Conservation (phyloP, 2,329 filamentous ascomycete species). For the Plectosphaerella plurivora region DNA sequence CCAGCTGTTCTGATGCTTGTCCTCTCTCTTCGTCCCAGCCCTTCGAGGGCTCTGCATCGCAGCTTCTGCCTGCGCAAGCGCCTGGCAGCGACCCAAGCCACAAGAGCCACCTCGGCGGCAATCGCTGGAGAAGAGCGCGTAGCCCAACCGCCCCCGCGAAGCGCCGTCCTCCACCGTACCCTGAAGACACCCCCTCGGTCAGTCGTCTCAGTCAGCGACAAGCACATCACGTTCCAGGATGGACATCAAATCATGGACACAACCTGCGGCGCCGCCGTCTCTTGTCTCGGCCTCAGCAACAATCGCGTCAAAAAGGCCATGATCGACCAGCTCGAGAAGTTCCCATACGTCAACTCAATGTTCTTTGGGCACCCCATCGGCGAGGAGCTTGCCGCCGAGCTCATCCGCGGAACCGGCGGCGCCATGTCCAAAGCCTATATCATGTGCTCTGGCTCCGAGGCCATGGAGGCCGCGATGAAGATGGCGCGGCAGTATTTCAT, state of each 20-base stretch:
- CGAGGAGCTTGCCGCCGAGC: slow-evolving; percentile 23
- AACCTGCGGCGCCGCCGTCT: slow-evolving; percentile 68
- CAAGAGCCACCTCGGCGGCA: no score
- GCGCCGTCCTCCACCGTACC: slow-evolving; percentile 11
- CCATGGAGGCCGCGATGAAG: slow-evolving; percentile 45
- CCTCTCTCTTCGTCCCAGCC: no score
- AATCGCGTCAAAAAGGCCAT: slow-evolving; percentile 57
- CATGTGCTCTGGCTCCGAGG: slow-evolving; percentile 44
- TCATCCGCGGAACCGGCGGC: slow-evolving; percentile 31
- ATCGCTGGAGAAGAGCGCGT: no score
- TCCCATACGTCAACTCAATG: slow-evolving; percentile 38
- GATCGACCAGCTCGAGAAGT: slow-evolving; percentile 49
- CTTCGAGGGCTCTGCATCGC: no score
- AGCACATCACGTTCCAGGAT: slow-evolving; percentile 10
- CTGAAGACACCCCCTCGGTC: slow-evolving; percentile 7
- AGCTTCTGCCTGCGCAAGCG: no score
- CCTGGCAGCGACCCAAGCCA: no score
- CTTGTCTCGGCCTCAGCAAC: slow-evolving; percentile 65
- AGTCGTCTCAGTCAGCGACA: slow-evolving; percentile 11
- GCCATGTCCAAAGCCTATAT: slow-evolving; percentile 33
- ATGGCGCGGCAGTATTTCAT: slow-evolving; percentile 43
- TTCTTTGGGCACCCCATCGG: slow-evolving; percentile 47
- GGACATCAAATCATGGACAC: slow-evolving; percentile 57
- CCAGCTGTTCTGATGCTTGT: no score
- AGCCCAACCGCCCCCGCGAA: background rate